phyloP scores from a whole-genome alignment of 2,329 filamentous ascomycete species.

The Ophiocordyceps robertsii region DNA sequence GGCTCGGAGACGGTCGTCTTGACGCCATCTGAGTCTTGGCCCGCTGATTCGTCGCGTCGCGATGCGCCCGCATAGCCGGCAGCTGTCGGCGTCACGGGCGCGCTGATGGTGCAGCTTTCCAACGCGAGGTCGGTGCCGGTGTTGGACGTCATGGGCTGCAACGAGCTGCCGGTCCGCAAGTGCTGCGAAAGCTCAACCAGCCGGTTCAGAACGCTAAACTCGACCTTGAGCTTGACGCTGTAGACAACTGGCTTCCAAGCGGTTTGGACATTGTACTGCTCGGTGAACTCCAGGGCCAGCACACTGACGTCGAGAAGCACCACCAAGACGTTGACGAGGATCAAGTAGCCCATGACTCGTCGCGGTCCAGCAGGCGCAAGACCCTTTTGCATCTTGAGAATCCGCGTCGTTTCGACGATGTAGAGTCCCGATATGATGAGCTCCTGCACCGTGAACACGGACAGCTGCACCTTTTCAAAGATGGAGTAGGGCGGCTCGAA shows the following conservation, averaged over 20 bases:
- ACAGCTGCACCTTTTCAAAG: constrained; percentile 40
- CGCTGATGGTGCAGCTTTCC: background rate
- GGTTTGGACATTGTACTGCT: constrained; percentile 18
- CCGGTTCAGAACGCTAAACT: constrained; percentile 20
- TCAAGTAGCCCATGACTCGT: constrained; percentile 15
- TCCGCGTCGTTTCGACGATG: constrained; percentile 35
- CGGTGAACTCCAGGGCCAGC: constrained; percentile 16
- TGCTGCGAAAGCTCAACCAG: constrained; percentile 19
- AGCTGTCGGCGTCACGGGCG: background rate
- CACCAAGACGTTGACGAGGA: constrained; percentile 27
- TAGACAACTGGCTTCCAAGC: constrained; percentile 20
- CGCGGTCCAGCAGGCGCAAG: constrained; percentile 6
- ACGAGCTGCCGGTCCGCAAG: background rate
- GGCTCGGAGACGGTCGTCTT: too few species aligned
- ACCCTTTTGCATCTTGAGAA: constrained; percentile 27
- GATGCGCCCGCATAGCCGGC: background rate
- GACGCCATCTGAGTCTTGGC: too few species aligned
- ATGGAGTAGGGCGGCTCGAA: constrained; percentile 22
- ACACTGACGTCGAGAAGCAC: constrained; percentile 27
- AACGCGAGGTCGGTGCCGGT: constrained; percentile 1
- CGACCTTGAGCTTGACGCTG: constrained; percentile 22
- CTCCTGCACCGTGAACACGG: constrained; percentile 41
- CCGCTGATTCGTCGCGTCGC: background rate
- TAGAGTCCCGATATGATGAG: constrained; percentile 38
- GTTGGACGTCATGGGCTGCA: background rate